Evolutionary conservation across 2,329 filamentous ascomycete genomes (phyloP).

Genomic region (Diaporthe amygdali): DNA sequence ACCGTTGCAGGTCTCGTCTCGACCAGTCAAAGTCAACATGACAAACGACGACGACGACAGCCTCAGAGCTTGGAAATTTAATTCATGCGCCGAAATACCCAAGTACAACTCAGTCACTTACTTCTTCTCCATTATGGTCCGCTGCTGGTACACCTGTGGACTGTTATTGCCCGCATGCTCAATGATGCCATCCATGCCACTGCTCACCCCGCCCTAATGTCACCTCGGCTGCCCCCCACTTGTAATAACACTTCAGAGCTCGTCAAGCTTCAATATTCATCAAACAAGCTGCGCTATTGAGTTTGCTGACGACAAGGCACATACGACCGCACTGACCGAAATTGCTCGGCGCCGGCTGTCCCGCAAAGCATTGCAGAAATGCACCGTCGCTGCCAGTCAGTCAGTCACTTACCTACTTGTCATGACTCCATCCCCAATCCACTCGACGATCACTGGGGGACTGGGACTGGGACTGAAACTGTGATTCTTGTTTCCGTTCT

Average conservation of each 20-base stretch:
- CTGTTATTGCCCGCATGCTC: conserved; percentile 5
- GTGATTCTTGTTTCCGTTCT: neutral
- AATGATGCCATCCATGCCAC: conserved; percentile 12
- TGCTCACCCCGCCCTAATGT: conserved; percentile 11
- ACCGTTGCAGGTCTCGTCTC: no score
- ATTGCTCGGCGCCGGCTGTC: conserved; percentile 16
- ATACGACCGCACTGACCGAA: conserved; percentile 10
- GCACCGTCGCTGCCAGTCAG: neutral
- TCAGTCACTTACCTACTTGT: neutral
- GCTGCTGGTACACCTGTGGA: no score
- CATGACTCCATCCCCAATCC: neutral
- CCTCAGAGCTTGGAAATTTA: neutral
- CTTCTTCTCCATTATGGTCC: neutral
- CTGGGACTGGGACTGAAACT: neutral
- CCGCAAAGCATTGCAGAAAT: neutral
- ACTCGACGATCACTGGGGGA: neutral
- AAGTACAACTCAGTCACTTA: neutral
- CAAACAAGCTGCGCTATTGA: conserved; percentile 13
- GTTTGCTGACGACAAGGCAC: conserved; percentile 8
- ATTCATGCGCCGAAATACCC: neutral
- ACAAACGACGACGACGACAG: no score
- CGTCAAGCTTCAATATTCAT: conserved; percentile 17
- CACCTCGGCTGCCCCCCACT: conserved; percentile 6
- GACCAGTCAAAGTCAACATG: no score
- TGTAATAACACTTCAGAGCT: conserved; percentile 9